Percentiles rank a stretch among this genome's conserved stretches.
phyloP scores from a whole-genome alignment of 257 asterid genomes.

The Ligustrum vulgare region DNA sequence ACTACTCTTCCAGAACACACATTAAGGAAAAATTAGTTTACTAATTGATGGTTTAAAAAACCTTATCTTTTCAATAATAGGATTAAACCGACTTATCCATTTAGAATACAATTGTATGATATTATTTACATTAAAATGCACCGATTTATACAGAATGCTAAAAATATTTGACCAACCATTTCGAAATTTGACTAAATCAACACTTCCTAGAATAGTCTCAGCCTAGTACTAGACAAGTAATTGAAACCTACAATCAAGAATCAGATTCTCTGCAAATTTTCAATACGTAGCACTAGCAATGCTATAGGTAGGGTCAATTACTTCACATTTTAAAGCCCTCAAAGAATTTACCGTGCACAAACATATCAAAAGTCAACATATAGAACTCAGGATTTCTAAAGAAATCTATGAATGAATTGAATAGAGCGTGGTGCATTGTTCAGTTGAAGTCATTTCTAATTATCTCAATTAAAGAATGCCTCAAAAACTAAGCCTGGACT shows the following conservation, averaged over 20 bases:
- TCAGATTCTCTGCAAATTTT: too few species aligned
- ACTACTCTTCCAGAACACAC: not conserved
- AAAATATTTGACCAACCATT: not conserved
- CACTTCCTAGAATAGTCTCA: not conserved
- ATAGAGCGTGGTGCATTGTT: not conserved
- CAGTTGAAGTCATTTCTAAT: not conserved
- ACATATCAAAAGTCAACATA: too few species aligned
- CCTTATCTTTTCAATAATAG: too few species aligned
- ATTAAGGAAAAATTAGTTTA: conserved; percentile 3
- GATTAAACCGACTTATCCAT: too few species aligned
- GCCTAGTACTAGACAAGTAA: not conserved
- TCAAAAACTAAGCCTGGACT: not conserved
- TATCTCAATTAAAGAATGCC: not conserved
- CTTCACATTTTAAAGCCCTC: not conserved
- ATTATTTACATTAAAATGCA: too few species aligned
- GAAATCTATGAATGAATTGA: not conserved
- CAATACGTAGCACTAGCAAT: not conserved
- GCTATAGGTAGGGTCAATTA: conserved; percentile 5
- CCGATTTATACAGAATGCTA: too few species aligned
- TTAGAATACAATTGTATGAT: too few species aligned
- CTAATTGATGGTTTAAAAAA: not conserved
- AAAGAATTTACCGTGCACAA: too few species aligned
- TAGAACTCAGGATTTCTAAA: too few species aligned
- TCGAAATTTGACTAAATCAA: not conserved
- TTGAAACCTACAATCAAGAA: too few species aligned